Evolutionary conservation across 2,329 filamentous ascomycete genomes (phyloP), one percentile per base, ranked within the genome.

Genomic region (Ascochyta rabiei): DNA sequence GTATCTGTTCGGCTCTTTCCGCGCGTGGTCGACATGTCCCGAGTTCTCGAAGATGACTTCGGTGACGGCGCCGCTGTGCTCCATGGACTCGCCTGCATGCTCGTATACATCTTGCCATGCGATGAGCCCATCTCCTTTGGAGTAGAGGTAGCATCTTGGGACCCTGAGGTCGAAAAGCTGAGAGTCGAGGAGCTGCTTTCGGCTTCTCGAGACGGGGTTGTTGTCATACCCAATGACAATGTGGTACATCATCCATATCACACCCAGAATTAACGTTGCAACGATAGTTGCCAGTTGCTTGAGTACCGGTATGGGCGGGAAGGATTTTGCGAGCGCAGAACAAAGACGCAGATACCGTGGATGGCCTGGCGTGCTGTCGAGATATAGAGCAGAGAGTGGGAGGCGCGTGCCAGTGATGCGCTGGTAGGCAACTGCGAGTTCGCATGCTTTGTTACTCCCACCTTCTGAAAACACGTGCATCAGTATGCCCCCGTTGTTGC

Each of bases 1-100:
- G 65, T 88, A 88, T 61, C 81, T 72, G 37, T 79, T 77, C 0
- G 82, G 79, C 46, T 84, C 79, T 63, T 76, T 64, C 16, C 80
- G 76, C 77, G 86, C 83, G 61, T 88, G 84, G 0, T 81, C 83
- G 9, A 86, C 85, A 67, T 88, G 86, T 0, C 77, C 76, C 24
- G 81, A 84, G 1, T 79, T 80, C 24, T 82, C 77, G 56, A 88
- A 88, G 30, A 81, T 60, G 52, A 82, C 80, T 10, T 78, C 68
- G 2, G 79, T 72, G 1, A 80, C 77, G 3, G 63, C 63, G 39
- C 81, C 85, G 0, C 84, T 84, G 43, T 72, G 72, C 18, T 64
- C 58, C 51, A 69, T 73, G 1, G 81, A 78, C 19, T 77, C 67
- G 1, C 77, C 77, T 0, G 77, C 80, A 56, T 86, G 81, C 12